phyloP scores from a whole-genome alignment of 768 basidiomycete species.

The Trametes sanguinea region DNA sequence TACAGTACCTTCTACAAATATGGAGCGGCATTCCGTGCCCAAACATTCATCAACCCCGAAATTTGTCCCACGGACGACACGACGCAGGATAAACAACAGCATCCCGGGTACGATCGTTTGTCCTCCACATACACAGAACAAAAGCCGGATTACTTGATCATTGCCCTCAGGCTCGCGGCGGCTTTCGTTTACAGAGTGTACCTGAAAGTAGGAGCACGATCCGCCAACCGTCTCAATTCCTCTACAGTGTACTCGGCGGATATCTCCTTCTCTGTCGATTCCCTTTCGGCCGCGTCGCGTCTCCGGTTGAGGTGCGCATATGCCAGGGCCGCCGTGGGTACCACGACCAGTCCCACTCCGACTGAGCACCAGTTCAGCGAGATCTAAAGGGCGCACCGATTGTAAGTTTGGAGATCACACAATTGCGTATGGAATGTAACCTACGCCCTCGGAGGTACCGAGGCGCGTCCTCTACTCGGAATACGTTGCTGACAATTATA shows the following conservation, averaged over 20 bases:
- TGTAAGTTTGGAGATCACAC: too few relatives aligned
- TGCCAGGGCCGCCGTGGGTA: constrained; percentile 48
- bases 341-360: constrained; percentile 56
- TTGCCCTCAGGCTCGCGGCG: too few relatives aligned
- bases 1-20: too few relatives aligned
- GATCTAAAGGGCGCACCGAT: constrained; percentile 41
- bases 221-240: constrained; percentile 47
- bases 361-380: constrained; percentile 65
- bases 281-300: constrained; percentile 48
- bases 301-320: constrained; percentile 58
- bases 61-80: too few relatives aligned
- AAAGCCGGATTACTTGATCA: too few relatives aligned
- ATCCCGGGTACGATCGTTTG: too few relatives aligned
- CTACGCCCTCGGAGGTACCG: constrained; percentile 66
- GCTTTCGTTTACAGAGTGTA: background rate
- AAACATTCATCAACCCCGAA: too few relatives aligned
- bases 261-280: constrained; percentile 22
- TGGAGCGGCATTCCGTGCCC: too few relatives aligned
- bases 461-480: constrained; percentile 57
- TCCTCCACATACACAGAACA: too few relatives aligned
- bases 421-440: constrained; percentile 27
- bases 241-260: constrained; percentile 22
- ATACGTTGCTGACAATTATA: constrained; percentile 65
- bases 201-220: constrained; percentile 62
- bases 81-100: too few relatives aligned